phyloP scores from a whole-genome alignment of 2,329 filamentous ascomycete genomes.

The Pseudodiploospora longispora region DNA sequence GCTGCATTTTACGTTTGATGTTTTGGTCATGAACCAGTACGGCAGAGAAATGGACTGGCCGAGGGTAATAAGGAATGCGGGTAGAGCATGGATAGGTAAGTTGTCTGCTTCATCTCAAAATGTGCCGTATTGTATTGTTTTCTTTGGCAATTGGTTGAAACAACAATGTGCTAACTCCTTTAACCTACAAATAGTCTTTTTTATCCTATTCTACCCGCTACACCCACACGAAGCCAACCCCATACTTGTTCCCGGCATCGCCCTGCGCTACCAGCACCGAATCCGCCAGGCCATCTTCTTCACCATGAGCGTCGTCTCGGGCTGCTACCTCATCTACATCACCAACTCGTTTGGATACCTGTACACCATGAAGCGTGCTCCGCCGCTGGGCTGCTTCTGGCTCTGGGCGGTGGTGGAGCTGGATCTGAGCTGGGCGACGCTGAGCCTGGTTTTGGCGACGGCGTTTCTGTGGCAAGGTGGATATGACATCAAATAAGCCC shows the following conservation, averaged over 20 bases:
- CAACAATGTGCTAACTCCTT: background rate
- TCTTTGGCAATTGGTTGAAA: background rate
- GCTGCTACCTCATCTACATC: conserved; percentile 73
- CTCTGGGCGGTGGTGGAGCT: conserved; percentile 89
- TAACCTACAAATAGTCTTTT: conserved; percentile 39
- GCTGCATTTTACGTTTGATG: conserved; percentile 70
- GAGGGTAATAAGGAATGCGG: conserved; percentile 43
- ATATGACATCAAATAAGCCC: conserved; percentile 31
- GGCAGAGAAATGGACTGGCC: conserved; percentile 56
- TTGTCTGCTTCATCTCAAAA: background rate
- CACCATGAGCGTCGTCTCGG: conserved; percentile 48
- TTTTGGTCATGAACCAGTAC: conserved; percentile 73
- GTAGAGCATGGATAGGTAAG: conserved; percentile 46
- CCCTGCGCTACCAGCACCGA: conserved; percentile 35
- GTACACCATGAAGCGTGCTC: conserved; percentile 83
- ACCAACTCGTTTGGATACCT: conserved; percentile 77
- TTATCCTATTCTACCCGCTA: conserved; percentile 46
- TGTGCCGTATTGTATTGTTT: no score
- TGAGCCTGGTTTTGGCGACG: conserved; percentile 39
- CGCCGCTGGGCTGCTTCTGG: conserved; percentile 85
- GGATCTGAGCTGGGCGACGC: conserved; percentile 56
- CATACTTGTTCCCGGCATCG: conserved; percentile 41
- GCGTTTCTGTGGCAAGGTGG: conserved; percentile 41
- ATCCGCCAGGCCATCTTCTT: conserved; percentile 58
- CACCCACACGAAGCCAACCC: conserved; percentile 45